Evolutionary conservation across 148 eudicot species (phyloP), one percentile per base, ranked within the genome.

Genomic region (Vaccinium corymbosum): DNA sequence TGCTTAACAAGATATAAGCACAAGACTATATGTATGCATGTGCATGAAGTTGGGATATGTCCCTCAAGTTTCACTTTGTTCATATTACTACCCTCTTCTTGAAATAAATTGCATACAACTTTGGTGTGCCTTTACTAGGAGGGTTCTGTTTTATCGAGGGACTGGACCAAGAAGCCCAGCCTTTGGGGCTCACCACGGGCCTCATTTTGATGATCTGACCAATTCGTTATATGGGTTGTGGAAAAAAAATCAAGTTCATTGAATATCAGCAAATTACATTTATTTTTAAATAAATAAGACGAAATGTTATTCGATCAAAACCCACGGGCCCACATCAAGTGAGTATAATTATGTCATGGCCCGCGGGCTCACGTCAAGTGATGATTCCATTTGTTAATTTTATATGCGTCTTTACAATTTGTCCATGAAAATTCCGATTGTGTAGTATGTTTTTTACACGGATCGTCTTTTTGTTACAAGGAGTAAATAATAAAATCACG

Each of bases 1-100:
- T 87, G 80, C 86, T 88, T 6, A 91, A 95, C 88, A 95, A 94
- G 88, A 84, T 95, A 75, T 94, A 84, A 79, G 15, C 15, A 72
- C 42, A 32, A 27, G n/a, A 9, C 15, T 3, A 11, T 72, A 72
- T 72, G 10, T 32, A 13, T 35, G 76, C 38, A 17, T 17, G 50
- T 35, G 11, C 49, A 32, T 72, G 49, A 13, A 68, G 73, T 68
- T 68, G 73, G 12, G 22, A 68, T 68, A 68, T 4, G 16, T 13
- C 73, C 73, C 12, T 68, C 73, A 68, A 29, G 73, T 68, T 68
- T 68, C 73, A 68, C 73, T n/a, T 61, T 61, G 6, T 61, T 19
- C 16, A 56, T 56, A 61, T 61, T 1, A 17, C 25, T 11, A 25
- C 73, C 38, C 38, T 3, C 15, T 17, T 27, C 73, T 27, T 68